phyloP scores from a whole-genome alignment of 257 asterid genomes.

The Solanum etuberosum region DNA sequence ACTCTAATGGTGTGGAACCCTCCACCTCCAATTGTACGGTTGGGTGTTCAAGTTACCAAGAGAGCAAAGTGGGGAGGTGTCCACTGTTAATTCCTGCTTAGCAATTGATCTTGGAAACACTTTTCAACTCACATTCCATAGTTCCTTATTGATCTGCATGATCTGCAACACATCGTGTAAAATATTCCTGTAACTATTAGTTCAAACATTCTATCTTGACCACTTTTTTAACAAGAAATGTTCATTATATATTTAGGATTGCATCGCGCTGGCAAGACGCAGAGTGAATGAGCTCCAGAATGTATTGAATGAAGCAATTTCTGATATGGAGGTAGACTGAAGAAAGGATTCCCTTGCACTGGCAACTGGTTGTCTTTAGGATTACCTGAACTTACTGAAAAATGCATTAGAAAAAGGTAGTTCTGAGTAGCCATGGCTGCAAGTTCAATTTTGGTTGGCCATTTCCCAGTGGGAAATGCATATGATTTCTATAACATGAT shows the following conservation, averaged over 20 bases:
- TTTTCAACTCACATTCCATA: neutral
- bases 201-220: neutral
- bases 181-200: neutral
- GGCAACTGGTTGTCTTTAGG: no score
- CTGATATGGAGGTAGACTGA: slow-evolving; percentile 68
- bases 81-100: neutral
- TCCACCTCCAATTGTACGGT: neutral
- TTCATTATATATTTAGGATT: slow-evolving; percentile 41
- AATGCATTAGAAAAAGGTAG: neutral
- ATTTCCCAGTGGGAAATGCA: neutral
- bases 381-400: neutral
- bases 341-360: neutral
- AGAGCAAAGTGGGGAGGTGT: neutral
- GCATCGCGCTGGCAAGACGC: slow-evolving; percentile 41
- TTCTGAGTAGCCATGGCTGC: neutral
- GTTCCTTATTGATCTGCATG: neutral
- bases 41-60: neutral
- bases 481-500: neutral
- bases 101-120: neutral
- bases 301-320: slow-evolving; percentile 52
- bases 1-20: neutral
- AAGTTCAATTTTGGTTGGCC: neutral
- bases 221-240: neutral
- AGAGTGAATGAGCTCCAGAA: slow-evolving; percentile 56
- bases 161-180: no score